phyloP scores from a whole-genome alignment of 192 early-diverging fungal genomes.

The Oehlia diaphana region DNA sequence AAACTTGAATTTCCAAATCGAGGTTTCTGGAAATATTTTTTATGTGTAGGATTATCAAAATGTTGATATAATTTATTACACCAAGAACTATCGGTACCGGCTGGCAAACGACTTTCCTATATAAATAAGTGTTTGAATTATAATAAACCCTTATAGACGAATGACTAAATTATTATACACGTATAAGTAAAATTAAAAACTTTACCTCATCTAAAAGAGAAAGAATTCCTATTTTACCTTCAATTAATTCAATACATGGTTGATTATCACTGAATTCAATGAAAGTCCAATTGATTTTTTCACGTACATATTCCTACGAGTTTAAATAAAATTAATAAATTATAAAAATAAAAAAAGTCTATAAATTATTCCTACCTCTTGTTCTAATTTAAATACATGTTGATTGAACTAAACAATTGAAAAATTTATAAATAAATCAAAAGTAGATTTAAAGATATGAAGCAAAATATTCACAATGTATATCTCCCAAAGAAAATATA shows the following conservation, averaged over 20 bases:
- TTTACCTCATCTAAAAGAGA: slow-evolving; percentile 92
- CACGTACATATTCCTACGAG: slow-evolving; percentile 81
- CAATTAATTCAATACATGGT: slow-evolving; percentile 98
- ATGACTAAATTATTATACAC: neutral
- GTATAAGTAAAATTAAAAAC: neutral
- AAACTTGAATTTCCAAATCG: slow-evolving; percentile 86
- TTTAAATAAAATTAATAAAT: neutral
- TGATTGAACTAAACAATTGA: slow-evolving; percentile 76
- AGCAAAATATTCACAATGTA: neutral
- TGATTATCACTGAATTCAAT: slow-evolving; percentile 99
- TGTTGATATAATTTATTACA: slow-evolving; percentile 89
- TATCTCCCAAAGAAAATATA: slow-evolving; percentile 18
- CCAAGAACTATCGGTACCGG: slow-evolving; percentile 82
- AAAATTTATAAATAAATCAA: too few relatives aligned
- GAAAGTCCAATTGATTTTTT: slow-evolving; percentile 97
- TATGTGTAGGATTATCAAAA: slow-evolving; percentile 65
- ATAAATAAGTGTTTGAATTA: neutral
- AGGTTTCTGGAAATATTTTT: slow-evolving; percentile 87
- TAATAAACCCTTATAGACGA: too few relatives aligned
- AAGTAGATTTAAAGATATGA: neutral
- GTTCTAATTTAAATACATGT: slow-evolving; percentile 98
- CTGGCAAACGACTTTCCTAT: slow-evolving; percentile 71
- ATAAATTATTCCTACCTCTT: slow-evolving; percentile 56
- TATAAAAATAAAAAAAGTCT: too few relatives aligned
- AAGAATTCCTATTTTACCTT: slow-evolving; percentile 91